Evolutionary conservation across 495 filamentous ascomycete species (phyloP).

Genomic region (Amorphotheca resinae): DNA sequence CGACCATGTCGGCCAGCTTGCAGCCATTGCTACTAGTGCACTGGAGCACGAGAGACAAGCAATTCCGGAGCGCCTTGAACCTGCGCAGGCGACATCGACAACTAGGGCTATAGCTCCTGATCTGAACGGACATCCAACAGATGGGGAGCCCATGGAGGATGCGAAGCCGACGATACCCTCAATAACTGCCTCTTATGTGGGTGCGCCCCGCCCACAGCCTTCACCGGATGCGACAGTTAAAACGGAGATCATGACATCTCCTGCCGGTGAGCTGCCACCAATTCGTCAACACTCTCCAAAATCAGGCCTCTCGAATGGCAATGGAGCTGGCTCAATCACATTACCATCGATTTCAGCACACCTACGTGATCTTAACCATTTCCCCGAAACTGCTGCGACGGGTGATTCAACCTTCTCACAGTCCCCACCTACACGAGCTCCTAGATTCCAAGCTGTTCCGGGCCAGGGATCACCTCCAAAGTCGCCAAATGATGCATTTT

Average conservation of each 20-base stretch:
- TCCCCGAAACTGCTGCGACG: conserved; percentile 6
- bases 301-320: conserved; percentile 27
- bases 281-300: conserved; percentile 34
- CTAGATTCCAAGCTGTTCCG: conserved; percentile 9
- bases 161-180: conserved; percentile 16
- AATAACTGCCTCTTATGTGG: conserved; percentile 6
- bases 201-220: background rate
- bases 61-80: too few relatives aligned
- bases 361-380: conserved; percentile 23
- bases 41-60: conserved; percentile 5
- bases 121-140: conserved; percentile 1
- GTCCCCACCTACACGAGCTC: conserved; percentile 22
- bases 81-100: conserved; percentile 12
- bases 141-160: conserved; percentile 18
- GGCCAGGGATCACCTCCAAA: conserved; percentile 29
- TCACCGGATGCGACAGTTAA: conserved; percentile 7
- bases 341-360: conserved; percentile 33
- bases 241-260: conserved; percentile 8
- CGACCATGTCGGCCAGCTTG: conserved; percentile 11
- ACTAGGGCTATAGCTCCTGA: background rate
- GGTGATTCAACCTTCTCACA: conserved; percentile 18
- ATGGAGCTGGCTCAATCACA: conserved; percentile 18
- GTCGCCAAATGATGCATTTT: conserved; percentile 25
- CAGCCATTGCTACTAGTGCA: conserved; percentile 21
- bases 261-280: conserved; percentile 31